phyloP scores from a whole-genome alignment of 148 eudicot genomes.

The Vaccinium myrtillus region DNA sequence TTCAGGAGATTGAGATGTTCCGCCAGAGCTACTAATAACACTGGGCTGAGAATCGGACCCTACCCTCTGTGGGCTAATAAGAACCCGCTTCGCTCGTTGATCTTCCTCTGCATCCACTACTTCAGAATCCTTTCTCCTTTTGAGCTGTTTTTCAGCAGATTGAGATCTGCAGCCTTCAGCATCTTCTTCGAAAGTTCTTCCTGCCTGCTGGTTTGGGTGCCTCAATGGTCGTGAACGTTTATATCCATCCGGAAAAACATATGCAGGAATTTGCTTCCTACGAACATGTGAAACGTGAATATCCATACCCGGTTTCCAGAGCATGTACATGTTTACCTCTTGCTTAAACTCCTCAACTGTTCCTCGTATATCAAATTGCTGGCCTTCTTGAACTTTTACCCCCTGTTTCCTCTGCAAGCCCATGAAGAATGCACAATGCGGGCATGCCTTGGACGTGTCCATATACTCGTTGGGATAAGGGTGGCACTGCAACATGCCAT shows the following conservation, averaged over 20 bases:
- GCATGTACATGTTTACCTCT: conserved; percentile 37
- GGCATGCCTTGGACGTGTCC: conserved; percentile 33
- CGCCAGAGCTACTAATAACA: neutral
- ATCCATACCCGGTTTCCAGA: conserved; percentile 55
- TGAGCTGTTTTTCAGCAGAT: conserved; percentile 40
- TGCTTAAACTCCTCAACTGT: conserved; percentile 49
- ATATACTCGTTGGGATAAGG: conserved; percentile 45
- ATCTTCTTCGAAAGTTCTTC: conserved; percentile 32
- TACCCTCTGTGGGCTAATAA: conserved; percentile 50
- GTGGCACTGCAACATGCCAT: conserved; percentile 53
- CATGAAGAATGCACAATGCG: conserved; percentile 50
- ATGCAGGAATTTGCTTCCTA: conserved; percentile 43
- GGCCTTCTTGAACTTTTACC: conserved; percentile 42
- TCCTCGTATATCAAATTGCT: conserved; percentile 49
- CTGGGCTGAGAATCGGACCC: conserved; percentile 19
- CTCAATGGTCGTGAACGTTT: conserved; percentile 36
- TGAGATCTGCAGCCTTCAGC: conserved; percentile 35
- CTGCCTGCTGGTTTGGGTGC: conserved; percentile 39
- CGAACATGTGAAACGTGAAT: conserved; percentile 46
- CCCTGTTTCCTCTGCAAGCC: conserved; percentile 51
- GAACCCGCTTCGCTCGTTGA: conserved; percentile 45
- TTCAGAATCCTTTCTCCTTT: conserved; percentile 49
- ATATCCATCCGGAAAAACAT: conserved; percentile 42
- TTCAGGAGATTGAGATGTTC: conserved; percentile 33
- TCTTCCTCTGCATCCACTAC: conserved; percentile 31